Evolutionary conservation across 1,284 basidiomycete species (phyloP), one percentile per base, ranked within the genome.

Genomic region (Xerocomus nothofagi): DNA sequence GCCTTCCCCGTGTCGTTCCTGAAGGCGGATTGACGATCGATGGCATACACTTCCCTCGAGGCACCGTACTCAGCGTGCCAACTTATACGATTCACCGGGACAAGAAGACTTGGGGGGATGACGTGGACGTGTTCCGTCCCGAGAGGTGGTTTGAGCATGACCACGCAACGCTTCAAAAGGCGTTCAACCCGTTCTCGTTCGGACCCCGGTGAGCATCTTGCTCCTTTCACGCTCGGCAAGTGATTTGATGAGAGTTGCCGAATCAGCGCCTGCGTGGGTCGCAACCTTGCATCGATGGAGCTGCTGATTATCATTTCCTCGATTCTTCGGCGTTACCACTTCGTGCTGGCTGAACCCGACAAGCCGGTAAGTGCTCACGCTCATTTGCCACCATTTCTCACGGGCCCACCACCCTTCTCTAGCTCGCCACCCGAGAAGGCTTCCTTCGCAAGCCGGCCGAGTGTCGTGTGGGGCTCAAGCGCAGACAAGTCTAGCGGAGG

Each of bases 141-240:
- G 90, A 93, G 61, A 75, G 91, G 20, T 93, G 89, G 88, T 81
- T 91, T 53, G 88, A 90, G 60, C 69, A 74, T 34, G 82, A 85
- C 57, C 68, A 74, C 53, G 74, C 73, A 20, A 70, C 69, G 15
- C 79, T 89, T 23, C 80, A 86, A 61, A 84, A 79, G 67, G 76
- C 81, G 1, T 90, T 90, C 64, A 91, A 91, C 59, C 85, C 85
- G 3, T 91, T 91, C 64, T 87, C 84, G 1, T 73, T 78, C 50
- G 84, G 84, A 8, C 83, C 82, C 14, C 73, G 84, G 83, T 82
- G 56, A 47, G 45, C n/a, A 24, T 49, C 15, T 33, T 30, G 26
- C 8, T 1, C 26, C 8, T 30, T 27, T 23, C 11, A 38, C 43
- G 14, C 15, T 11, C 7, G 40, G 33, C 10, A 15, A n/a, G 21